Evolutionary conservation across 106 monocot genomes (phyloP).

Genomic region (Platanthera zijinensis): DNA sequence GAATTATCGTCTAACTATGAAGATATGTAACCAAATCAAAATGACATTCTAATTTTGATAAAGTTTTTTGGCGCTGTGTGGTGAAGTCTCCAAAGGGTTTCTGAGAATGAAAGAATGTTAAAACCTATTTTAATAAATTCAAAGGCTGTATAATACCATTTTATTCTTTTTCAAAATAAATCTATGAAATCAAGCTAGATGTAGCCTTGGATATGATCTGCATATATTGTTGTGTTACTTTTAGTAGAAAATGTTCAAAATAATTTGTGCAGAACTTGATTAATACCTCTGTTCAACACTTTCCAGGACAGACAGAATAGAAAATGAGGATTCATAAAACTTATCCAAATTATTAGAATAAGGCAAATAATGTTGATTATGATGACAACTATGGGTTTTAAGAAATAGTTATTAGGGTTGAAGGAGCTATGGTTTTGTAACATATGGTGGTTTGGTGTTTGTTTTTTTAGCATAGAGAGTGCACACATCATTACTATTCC

Average conservation of each 20-base stretch:
- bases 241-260: not conserved
- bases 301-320: no score
- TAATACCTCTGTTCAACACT: no score
- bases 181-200: not conserved
- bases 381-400: no score
- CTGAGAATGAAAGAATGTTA: not conserved
- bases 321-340: no score
- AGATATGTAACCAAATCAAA: not conserved
- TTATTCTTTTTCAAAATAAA: not conserved
- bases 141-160: not conserved
- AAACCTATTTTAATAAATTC: no score
- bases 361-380: no score
- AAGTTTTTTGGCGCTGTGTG: not conserved
- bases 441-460: not conserved
- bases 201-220: not conserved
- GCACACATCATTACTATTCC: not conserved
- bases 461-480: not conserved
- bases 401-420: not conserved
- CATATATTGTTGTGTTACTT: not conserved
- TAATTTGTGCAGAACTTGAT: no score
- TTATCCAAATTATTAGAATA: no score
- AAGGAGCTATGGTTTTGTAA: not conserved
- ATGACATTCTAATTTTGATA: not conserved
- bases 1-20: not conserved
- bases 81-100: not conserved